phyloP scores from a whole-genome alignment of 164 flowering plant species.

The Magnolia sinica region DNA sequence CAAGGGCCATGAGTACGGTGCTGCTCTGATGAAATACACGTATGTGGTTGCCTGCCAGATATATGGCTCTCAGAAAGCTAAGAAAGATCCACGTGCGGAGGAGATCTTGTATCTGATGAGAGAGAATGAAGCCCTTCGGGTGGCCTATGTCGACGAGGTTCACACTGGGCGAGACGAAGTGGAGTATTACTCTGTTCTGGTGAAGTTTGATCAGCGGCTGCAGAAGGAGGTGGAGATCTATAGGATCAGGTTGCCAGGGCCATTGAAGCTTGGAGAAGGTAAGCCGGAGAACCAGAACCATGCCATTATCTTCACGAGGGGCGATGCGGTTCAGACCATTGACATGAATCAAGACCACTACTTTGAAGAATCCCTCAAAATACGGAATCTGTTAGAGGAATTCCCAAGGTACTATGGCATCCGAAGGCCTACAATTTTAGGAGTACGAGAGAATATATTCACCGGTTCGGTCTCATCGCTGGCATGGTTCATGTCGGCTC shows the following conservation, averaged over 20 bases:
- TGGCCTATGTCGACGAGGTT: constrained; percentile 91
- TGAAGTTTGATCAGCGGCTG: constrained; percentile 72
- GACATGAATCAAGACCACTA: constrained; percentile 98
- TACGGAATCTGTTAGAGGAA: constrained; percentile 89
- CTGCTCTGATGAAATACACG: constrained; percentile 81
- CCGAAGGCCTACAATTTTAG: constrained; percentile 85
- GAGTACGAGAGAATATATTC: constrained; percentile 86
- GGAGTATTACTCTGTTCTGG: constrained; percentile 83
- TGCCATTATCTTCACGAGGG: constrained; percentile 89
- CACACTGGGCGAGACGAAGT: constrained; percentile 54
- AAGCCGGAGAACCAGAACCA: constrained; percentile 98
- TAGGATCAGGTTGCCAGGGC: constrained; percentile 81
- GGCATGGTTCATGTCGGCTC: constrained; percentile 99
- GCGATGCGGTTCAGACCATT: constrained; percentile 93
- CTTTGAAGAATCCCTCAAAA: constrained; percentile 94
- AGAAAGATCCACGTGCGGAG: constrained; percentile 63
- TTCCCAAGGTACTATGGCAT: constrained; percentile 60
- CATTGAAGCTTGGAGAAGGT: constrained; percentile 87
- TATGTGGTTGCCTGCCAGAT: constrained; percentile 89
- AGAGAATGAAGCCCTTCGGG: constrained; percentile 84
- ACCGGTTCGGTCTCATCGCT: constrained; percentile 95
- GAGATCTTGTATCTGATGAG: constrained; percentile 77
- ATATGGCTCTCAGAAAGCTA: constrained; percentile 80
- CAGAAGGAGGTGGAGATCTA: constrained; percentile 83
- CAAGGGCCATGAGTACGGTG: constrained; percentile 71